Evolutionary conservation across 2,329 filamentous ascomycete genomes (phyloP).

Genomic region (Calonectria fujianensis): DNA sequence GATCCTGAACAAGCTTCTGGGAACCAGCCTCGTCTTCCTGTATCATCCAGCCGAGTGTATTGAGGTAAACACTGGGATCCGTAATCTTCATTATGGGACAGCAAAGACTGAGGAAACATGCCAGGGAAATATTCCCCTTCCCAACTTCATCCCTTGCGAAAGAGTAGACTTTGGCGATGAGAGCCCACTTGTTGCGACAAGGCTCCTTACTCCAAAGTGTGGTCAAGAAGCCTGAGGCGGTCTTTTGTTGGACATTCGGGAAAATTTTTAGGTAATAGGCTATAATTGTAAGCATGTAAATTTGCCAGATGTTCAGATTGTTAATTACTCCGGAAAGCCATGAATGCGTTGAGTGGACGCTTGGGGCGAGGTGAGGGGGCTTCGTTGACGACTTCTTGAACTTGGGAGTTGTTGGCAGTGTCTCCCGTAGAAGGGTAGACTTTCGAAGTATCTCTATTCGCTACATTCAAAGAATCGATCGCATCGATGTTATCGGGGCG

Average conservation of each 20-base stretch:
- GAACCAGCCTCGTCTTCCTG: constrained; percentile 53
- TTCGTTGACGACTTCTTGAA: background rate
- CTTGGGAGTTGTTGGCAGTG: background rate
- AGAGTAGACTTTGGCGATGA: constrained; percentile 74
- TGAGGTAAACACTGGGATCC: constrained; percentile 66
- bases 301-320: background rate
- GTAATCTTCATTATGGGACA: constrained; percentile 69
- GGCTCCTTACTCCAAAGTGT: constrained; percentile 70
- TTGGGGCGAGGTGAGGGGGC: constrained; percentile 45
- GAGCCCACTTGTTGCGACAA: constrained; percentile 70
- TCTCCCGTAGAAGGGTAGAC: no score
- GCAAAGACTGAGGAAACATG: constrained; percentile 67
- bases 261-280: constrained; percentile 69
- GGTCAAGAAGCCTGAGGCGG: constrained; percentile 69
- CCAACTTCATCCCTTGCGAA: constrained; percentile 70
- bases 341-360: constrained; percentile 58
- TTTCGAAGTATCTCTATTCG: background rate
- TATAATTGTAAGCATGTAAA: constrained; percentile 50
- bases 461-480: background rate
- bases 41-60: constrained; percentile 67
- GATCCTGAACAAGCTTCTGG: constrained; percentile 41
- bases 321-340: constrained; percentile 58
- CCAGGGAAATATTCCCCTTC: constrained; percentile 66
- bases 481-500: background rate
- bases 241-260: constrained; percentile 69